Evolutionary conservation across 148 eudicot species (phyloP).

Genomic region (Nyssa sinensis): DNA sequence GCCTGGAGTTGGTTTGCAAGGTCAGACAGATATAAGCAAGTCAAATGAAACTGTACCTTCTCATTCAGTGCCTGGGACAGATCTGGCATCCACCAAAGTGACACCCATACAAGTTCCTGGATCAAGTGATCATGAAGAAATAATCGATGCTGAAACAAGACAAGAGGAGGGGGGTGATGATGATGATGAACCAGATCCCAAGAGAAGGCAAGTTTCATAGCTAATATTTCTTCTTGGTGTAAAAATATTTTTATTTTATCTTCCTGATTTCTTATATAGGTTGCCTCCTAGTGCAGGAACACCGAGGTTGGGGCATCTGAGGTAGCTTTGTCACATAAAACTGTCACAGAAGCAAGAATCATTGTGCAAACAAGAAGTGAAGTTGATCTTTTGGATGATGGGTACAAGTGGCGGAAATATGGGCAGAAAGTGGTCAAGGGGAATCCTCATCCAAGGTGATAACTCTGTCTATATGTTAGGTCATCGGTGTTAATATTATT

Average conservation of each 20-base stretch:
- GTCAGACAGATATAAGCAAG: constrained; percentile 24
- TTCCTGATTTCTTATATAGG: constrained; percentile 3
- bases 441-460: constrained; percentile 83
- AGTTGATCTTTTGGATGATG: constrained; percentile 90
- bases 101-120: constrained; percentile 33
- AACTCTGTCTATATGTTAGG: neutral
- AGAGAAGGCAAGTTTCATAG: constrained; percentile 53
- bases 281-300: constrained; percentile 40
- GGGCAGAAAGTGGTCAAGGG: constrained; percentile 98
- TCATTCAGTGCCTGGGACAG: constrained; percentile 23
- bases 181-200: constrained; percentile 50
- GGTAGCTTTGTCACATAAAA: constrained; percentile 40
- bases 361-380: constrained; percentile 95
- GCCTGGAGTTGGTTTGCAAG: constrained; percentile 22
- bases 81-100: constrained; percentile 32
- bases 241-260: neutral
- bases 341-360: constrained; percentile 69
- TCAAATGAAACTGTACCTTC: constrained; percentile 24
- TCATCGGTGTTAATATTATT: constrained; percentile 10
- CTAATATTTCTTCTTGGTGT: neutral
- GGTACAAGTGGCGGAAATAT: constrained; percentile 95
- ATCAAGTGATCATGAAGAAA: constrained; percentile 47
- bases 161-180: constrained; percentile 32
- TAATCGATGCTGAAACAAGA: constrained; percentile 26
- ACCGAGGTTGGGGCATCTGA: constrained; percentile 35